Percentiles rank a stretch among this genome's conserved stretches.
Evolutionary conservation across 169 alveolate genomes (phyloP).

Genomic region (Blepharisma undulans): DNA sequence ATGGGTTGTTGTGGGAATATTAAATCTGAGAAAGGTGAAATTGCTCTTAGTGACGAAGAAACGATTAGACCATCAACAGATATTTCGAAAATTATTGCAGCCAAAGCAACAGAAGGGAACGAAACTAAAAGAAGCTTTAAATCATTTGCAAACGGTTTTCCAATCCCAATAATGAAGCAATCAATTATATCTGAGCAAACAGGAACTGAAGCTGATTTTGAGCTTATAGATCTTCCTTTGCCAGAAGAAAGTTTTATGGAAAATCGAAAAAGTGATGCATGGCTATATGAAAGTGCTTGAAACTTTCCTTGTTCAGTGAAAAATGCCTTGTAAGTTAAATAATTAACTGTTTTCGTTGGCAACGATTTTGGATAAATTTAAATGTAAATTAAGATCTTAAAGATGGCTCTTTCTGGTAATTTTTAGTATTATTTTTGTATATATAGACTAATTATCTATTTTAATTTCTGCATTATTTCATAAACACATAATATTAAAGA

Average conservation of each 20-base stretch:
- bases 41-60: neutral
- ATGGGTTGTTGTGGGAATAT: neutral
- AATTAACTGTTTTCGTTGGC: neutral
- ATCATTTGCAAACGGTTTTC: neutral
- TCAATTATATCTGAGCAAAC: neutral
- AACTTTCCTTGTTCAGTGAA: neutral
- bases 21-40: neutral
- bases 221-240: neutral
- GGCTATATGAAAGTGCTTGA: neutral
- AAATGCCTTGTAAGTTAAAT: neutral
- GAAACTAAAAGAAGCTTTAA: neutral
- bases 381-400: neutral
- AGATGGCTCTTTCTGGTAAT: neutral
- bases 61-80: neutral
- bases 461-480: no score
- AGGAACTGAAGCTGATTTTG: neutral
- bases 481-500: no score
- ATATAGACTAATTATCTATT: neutral
- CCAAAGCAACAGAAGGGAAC: neutral
- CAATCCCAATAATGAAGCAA: neutral
- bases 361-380: neutral
- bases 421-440: neutral
- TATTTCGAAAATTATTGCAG: neutral
- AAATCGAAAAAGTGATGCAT: neutral
- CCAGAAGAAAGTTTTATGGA: neutral